These are phyloP conservation scores for Rhodotorula graminis DNA, from an alignment of 768 basidiomycete species.

Conservation along the genomic window DNA sequence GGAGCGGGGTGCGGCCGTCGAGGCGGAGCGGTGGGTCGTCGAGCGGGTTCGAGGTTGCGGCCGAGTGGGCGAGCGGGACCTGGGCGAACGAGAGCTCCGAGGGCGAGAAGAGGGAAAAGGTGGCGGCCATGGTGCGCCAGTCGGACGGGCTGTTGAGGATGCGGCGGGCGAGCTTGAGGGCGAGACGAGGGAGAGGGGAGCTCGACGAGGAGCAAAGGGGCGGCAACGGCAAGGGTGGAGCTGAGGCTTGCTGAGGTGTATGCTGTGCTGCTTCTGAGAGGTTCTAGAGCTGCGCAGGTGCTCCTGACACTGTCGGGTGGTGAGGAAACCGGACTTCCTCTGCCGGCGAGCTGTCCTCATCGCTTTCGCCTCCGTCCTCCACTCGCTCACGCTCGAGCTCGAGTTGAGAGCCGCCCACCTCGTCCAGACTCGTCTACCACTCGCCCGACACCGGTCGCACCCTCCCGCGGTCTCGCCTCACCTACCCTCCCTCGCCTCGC, in stretches of 20 bases:
- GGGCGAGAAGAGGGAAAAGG: slow-evolving; percentile 35
- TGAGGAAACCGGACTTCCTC: too few species aligned
- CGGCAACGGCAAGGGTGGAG: too few species aligned
- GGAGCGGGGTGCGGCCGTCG: slow-evolving; percentile 66
- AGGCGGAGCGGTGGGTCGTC: slow-evolving; percentile 59
- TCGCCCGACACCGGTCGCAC: too few species aligned
- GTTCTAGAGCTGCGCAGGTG: background rate
- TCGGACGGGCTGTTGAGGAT: too few species aligned
- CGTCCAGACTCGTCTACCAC: too few species aligned
- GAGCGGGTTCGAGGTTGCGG: slow-evolving; percentile 63
- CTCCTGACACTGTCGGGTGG: too few species aligned
- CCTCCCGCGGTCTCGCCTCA: background rate
- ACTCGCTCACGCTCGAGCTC: too few species aligned
- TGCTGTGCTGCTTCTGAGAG: fast-evolving
- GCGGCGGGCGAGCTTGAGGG: background rate
- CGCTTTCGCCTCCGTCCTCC: too few species aligned
- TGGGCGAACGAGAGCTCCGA: slow-evolving; percentile 32
- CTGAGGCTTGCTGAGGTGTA: background rate
- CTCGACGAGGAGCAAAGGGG: background rate
- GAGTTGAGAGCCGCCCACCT: too few species aligned
- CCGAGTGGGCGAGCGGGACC: slow-evolving; percentile 50
- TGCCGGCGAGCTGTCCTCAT: too few species aligned
- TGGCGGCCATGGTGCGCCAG: slow-evolving; percentile 11
- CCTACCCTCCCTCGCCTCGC: background rate
- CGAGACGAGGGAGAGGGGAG: background rate